Evolutionary conservation across 1,284 basidiomycete species (phyloP), one percentile per base, ranked within the genome.

Genomic region (Bondarzewia mesenterica): DNA sequence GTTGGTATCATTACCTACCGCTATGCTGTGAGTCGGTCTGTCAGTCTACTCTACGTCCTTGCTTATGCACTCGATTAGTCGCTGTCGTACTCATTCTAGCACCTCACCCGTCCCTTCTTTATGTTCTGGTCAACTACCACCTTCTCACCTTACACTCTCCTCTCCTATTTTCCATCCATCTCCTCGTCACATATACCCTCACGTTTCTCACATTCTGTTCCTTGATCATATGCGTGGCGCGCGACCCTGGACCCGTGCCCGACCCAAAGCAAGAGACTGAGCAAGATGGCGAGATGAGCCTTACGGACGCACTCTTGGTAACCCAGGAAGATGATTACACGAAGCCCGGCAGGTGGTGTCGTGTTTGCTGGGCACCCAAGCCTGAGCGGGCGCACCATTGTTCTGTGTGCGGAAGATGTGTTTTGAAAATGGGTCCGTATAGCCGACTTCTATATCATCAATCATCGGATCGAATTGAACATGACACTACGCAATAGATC

Each of bases 371-470:
- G 75, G 80, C 74, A 21, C 79, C 82, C 0, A 92, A 90, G 65
- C 89, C 89, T 3, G 89, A 93, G 59, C 70, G 91, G 47, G 72
- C 87, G 7, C 91, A 93, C 62, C 91, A 94, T 60, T 93, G 89
- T 61, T 77, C 77, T 3, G 65, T 75, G 35, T 93, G 91, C 61
- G 75, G 80, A 37, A 73, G 83, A 37, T 93, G 91, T 63, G 82
- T 90, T 7, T 67, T 93, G 40, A 93, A 91, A 68, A 88, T 93
- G 82, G 85, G 89, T 87, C 46, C 48, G 29, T 32, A 32, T n/a
- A 10, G 79, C 63, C 46, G 52, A 39, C 14, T 23, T n/a, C 48
- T 26, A 25, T 54, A 40, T 50, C 49, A n/a, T n/a, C n/a, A n/a
- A n/a, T 36, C 41, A 21, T 50, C 58, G 37, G 23, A 21, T 53